phyloP scores from a whole-genome alignment of 2,329 filamentous ascomycete genomes.

The Paecilomyces niveus region DNA sequence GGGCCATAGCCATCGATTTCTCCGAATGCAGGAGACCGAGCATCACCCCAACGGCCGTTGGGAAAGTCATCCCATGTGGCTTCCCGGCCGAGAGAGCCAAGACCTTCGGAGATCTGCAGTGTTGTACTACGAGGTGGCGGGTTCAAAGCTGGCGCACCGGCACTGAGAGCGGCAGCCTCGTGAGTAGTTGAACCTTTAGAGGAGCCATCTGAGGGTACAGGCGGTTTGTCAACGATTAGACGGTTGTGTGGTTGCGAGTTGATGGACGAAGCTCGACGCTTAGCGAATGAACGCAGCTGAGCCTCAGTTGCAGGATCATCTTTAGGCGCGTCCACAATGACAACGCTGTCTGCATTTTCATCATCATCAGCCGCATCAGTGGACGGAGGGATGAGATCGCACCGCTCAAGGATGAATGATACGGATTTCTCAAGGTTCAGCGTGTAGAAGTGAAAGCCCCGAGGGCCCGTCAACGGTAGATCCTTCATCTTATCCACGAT shows the following conservation, averaged over 20 bases:
- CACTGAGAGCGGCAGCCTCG: slow-evolving; percentile 70
- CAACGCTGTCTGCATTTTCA: slow-evolving; percentile 37
- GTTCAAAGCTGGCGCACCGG: slow-evolving; percentile 58
- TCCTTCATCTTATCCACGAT: slow-evolving; percentile 71
- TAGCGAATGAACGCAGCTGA: slow-evolving; percentile 25
- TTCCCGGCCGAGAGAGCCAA: slow-evolving; percentile 81
- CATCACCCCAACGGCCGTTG: slow-evolving; percentile 92
- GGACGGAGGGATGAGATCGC: slow-evolving; percentile 64
- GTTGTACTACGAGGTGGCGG: slow-evolving; percentile 77
- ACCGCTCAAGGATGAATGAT: slow-evolving; percentile 81
- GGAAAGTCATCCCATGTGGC: slow-evolving; percentile 99
- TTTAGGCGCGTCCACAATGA: slow-evolving; percentile 23
- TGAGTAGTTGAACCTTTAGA: slow-evolving; percentile 32
- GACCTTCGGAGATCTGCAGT: slow-evolving; percentile 87
- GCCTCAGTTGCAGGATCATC: slow-evolving; percentile 17
- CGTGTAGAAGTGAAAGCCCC: slow-evolving; percentile 96
- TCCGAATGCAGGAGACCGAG: slow-evolving; percentile 85
- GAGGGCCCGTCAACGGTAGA: slow-evolving; percentile 52
- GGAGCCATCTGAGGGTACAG: slow-evolving; percentile 21
- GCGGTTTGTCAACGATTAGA: slow-evolving; percentile 65
- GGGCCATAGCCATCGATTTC: slow-evolving; percentile 98
- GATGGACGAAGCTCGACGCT: slow-evolving; percentile 65
- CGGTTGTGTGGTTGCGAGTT: slow-evolving; percentile 83
- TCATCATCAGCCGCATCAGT: slow-evolving; percentile 36
- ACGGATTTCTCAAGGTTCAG: slow-evolving; percentile 95